phyloP scores from a whole-genome alignment of 1,284 basidiomycete species.

The Tilletia horrida region DNA sequence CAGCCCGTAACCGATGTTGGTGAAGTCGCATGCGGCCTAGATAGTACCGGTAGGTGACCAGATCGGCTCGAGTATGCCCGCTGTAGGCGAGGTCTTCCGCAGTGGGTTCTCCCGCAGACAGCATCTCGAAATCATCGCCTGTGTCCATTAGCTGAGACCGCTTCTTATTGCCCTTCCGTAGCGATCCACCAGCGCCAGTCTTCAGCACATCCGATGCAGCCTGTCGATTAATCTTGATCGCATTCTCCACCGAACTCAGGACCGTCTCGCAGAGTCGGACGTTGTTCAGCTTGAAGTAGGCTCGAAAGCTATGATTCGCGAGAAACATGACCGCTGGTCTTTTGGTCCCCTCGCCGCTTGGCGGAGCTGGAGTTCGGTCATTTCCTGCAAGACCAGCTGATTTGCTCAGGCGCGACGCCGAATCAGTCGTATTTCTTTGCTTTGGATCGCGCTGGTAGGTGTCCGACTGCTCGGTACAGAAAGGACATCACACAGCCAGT shows the following conservation, averaged over 20 bases:
- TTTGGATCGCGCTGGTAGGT: conserved; percentile 10
- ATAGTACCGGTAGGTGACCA: conserved; percentile 56
- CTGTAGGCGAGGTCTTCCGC: conserved; percentile 2
- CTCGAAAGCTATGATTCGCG: conserved; percentile 51
- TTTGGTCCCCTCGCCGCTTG: conserved; percentile 38
- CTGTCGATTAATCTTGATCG: conserved; percentile 46
- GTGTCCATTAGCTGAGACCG: not conserved
- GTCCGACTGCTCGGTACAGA: not conserved
- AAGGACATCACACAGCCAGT: too few species aligned
- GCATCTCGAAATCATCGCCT: not conserved
- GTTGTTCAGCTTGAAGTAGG: conserved; percentile 55
- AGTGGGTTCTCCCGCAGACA: not conserved
- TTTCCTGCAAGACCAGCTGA: conserved; percentile 50
- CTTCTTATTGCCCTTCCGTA: not conserved
- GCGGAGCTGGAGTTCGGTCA: conserved; percentile 40
- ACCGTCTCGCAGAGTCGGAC: conserved; percentile 58
- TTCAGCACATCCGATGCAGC: not conserved
- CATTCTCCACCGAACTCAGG: conserved; percentile 56
- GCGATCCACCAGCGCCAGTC: conserved; percentile 12
- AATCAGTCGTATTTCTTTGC: conserved; percentile 34
- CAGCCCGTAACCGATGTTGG: conserved; percentile 55
- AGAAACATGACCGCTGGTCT: conserved; percentile 48
- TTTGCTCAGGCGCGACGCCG: conserved; percentile 48
- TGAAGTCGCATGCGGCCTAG: conserved; percentile 56
- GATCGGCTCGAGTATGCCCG: conserved; percentile 54